Conservation (phyloP, 192 early-diverging fungal species). For the Coemansia sp. region DNA sequence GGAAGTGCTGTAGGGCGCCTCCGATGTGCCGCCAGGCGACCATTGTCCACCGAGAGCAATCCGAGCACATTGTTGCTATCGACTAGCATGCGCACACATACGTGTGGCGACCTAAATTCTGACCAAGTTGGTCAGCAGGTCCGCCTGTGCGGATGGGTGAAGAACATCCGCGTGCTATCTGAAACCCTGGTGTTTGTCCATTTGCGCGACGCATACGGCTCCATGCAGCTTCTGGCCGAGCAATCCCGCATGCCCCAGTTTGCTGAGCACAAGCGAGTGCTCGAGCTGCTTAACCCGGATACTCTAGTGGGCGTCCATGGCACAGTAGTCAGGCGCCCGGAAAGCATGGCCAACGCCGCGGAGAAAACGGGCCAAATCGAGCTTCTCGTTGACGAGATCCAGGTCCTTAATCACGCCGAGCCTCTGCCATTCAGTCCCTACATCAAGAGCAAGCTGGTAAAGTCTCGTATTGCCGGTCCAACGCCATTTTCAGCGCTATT, state of each 20-base stretch:
- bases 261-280: constrained; percentile 24
- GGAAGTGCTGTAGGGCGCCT: background rate
- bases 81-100: constrained; percentile 68
- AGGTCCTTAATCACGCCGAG: constrained; percentile 70
- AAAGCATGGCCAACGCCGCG: constrained; percentile 34
- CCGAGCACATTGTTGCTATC: constrained; percentile 11
- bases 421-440: constrained; percentile 38
- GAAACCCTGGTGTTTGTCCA: constrained; percentile 75
- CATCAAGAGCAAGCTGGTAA: constrained; percentile 25
- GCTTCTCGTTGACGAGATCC: constrained; percentile 61
- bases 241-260: constrained; percentile 52
- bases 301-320: constrained; percentile 75
- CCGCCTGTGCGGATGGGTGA: constrained; percentile 77
- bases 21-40: constrained; percentile 5
- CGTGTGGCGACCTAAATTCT: constrained; percentile 71
- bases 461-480: background rate
- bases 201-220: constrained; percentile 77
- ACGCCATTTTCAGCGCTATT: background rate
- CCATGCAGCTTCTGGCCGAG: constrained; percentile 65
- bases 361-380: constrained; percentile 70
- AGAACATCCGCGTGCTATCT: constrained; percentile 65
- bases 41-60: constrained; percentile 1
- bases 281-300: constrained; percentile 63
- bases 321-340: constrained; percentile 61
- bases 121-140: constrained; percentile 66